Conservation (phyloP, 805 yeast species). For the Cyberlindnera xishuangbannaensis region DNA sequence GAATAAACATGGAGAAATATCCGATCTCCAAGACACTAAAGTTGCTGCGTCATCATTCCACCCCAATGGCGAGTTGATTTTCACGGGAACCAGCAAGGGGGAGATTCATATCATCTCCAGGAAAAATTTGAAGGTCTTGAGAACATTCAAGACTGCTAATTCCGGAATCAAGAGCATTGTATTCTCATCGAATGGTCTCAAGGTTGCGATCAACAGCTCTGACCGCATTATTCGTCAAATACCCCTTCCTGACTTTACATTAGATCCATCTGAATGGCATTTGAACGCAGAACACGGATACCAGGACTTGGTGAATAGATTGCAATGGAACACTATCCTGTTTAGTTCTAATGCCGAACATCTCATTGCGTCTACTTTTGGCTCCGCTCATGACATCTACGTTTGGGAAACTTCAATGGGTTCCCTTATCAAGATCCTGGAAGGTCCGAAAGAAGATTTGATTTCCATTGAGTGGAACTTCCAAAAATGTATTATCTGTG, state of each 20-base stretch:
- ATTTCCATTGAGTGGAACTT: constrained; percentile 86
- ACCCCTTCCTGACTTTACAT: constrained; percentile 33
- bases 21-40: constrained; percentile 18
- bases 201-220: constrained; percentile 68
- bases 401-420: constrained; percentile 92
- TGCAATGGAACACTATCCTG: constrained; percentile 82
- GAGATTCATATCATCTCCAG: constrained; percentile 48
- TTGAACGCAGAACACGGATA: constrained; percentile 73
- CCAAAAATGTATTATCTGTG: constrained; percentile 63
- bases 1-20: constrained; percentile 26
- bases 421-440: constrained; percentile 79
- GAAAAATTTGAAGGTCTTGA: constrained; percentile 29
- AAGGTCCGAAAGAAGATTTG: constrained; percentile 86
- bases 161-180: constrained; percentile 67
- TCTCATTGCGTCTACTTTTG: constrained; percentile 82
- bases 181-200: constrained; percentile 52
- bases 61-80: constrained; percentile 47
- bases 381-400: constrained; percentile 83
- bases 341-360: constrained; percentile 75
- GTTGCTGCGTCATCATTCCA: constrained; percentile 36
- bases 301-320: constrained; percentile 82
- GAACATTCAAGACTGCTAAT: constrained; percentile 52
- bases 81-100: constrained; percentile 81
- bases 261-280: constrained; percentile 31
- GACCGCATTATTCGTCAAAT: constrained; percentile 70